Conservation (phyloP, 345 rosid genomes). For the Citrus unshiu region DNA sequence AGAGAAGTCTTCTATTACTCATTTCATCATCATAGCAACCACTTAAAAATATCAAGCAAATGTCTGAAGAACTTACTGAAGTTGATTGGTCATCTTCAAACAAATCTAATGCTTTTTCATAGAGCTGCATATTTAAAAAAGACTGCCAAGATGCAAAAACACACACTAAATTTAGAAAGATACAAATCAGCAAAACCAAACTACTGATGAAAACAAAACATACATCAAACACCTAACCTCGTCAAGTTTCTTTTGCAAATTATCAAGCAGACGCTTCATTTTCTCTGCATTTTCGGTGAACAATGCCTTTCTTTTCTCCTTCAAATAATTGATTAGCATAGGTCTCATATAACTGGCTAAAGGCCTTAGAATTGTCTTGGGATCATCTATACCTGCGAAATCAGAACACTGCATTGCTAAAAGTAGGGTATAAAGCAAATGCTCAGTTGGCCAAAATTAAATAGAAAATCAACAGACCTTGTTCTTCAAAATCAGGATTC, state of each 20-base stretch:
- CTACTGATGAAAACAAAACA: conserved; percentile 10
- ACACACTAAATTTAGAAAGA: conserved; percentile 4
- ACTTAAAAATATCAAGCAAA: background rate
- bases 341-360: conserved; percentile 74
- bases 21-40: conserved; percentile 21
- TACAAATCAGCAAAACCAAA: conserved; percentile 1
- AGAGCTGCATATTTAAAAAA: conserved; percentile 85
- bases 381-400: conserved; percentile 64
- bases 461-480: conserved; percentile 42
- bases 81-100: conserved; percentile 87
- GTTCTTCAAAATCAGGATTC: conserved; percentile 84
- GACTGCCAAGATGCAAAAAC: conserved; percentile 46
- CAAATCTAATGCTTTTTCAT: conserved; percentile 83
- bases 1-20: conserved; percentile 11
- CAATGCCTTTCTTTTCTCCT: conserved; percentile 80
- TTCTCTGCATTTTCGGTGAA: conserved; percentile 85
- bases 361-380: conserved; percentile 50
- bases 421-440: background rate
- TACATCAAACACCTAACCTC: conserved; percentile 54
- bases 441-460: conserved; percentile 1
- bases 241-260: conserved; percentile 85
- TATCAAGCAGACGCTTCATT: conserved; percentile 68
- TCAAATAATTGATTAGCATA: conserved; percentile 65
- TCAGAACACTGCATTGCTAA: conserved; percentile 17
- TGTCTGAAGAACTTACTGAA: conserved; percentile 58